Evolutionary conservation across 768 basidiomycete genomes (phyloP), one percentile per base, ranked within the genome.

Genomic region (Mycena rebaudengoi): DNA sequence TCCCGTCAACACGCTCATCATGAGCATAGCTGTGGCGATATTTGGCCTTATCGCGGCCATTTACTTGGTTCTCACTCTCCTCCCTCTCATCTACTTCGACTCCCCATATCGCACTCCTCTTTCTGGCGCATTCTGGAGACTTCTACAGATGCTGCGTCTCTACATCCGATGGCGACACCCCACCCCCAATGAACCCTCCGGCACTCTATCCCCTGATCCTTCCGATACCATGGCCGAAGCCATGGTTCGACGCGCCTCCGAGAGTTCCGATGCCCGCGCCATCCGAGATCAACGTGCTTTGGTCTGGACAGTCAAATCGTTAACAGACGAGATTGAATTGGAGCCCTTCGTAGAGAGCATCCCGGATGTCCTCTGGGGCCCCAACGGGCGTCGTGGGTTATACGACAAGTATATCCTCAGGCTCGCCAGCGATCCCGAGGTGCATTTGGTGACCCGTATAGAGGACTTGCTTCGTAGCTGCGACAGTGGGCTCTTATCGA

Each of bases 21-120:
- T 39, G 26, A 12, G 25, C 20, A n/a, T 57, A 23, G 13, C 43
- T 11, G 55, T 29, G 2, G 30, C 43, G 11, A 18, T 57, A 7
- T 23, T 57, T 5, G 40, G 26, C 14, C 8, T 57, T 29, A 32
- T 45, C 14, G 14, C 25, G 4, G 30, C n/a, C 13, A 13, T 21
- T 20, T 57, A 57, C 23, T 25, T 33, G 14, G 32, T 45, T 23
- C 21, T 59, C 45, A 59, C 57, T 7, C 13, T 59, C 25, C 57
- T 59, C 16, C 57, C 57, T 35, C 29, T 48, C 13, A 10, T 32
- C 5, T 20, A 45, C 16, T n/a, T 48, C 23, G 56, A 58, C 18
- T 58, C 45, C 23, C 57, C 57, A 18, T 59, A 59, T 11, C 57
- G 32, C 18, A 59, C 57, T 3, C 57, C 57, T 4, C 14, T 59